Evolutionary conservation across 257 asterid genomes (phyloP), one percentile per base, ranked within the genome.

Genomic region (Echium plantagineum): DNA sequence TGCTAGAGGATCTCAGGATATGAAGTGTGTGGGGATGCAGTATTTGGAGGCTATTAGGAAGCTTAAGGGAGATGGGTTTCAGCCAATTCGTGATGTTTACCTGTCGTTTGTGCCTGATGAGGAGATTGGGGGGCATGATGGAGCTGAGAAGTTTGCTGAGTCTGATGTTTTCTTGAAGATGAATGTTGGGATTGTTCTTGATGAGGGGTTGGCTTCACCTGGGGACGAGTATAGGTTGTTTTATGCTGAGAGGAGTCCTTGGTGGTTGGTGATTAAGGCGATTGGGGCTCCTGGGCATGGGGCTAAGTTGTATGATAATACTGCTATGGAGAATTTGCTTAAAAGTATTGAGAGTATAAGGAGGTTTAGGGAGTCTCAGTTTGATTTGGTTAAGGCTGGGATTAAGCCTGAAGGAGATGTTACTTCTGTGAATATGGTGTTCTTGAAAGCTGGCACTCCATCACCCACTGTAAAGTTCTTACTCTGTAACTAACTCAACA

Each of bases 1-100:
- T 48, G 95, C 95, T 55, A 83, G 94, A n/a, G 98, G 98, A 59
- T 84, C 97, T 21, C 98, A 91, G 81, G 98, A 91, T 68, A 91
- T 88, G 98, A 91, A 91, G 73, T 88, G 94, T 38, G 97, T 88
- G 0, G 85, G 90, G 13, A 67, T 91, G 55, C 98, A 91, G 80
- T 88, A 91, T 72, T 72, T 91, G 55, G 98, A 91, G 70, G 98
- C 96, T 55, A 80, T 91, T 46, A 83, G 94, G 46, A 84, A 71
- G 74, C 85, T 91, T 63, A 80, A 77, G 77, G 75, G 48, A 19
- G 67, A 83, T 2, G 94, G 87, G 4, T 86, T 80, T 68, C 75
- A 53, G 18, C 98, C 98, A 5, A 52, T 74, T 42, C 89, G 97
- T 64, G 75, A 79, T 4, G 83, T 93, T 52, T 81, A 86, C 67